A percentile compares a stretch with the other conserved stretches of the same genome.
phyloP scores from a whole-genome alignment of 2,329 filamentous ascomycete genomes.

The Helotiales sp. region DNA sequence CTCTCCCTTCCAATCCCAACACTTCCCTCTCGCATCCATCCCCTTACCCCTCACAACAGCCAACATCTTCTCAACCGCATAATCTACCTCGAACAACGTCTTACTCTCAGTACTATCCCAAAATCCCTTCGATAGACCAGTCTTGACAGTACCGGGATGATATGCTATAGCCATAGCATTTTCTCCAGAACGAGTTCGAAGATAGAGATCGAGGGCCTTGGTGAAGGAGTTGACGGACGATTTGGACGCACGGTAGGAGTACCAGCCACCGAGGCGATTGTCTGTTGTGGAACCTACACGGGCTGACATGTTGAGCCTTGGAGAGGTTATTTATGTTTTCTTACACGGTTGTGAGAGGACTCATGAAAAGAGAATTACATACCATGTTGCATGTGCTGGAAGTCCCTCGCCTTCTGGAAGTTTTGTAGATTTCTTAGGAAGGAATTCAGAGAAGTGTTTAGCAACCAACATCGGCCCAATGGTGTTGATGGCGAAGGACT shows the following conservation, averaged over 20 bases:
- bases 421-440: slow-evolving; percentile 58
- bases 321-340: too few relatives aligned
- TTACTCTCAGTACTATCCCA: slow-evolving; percentile 62
- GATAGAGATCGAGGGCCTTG: slow-evolving; percentile 69
- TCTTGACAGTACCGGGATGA: slow-evolving; percentile 81
- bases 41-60: slow-evolving; percentile 53
- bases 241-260: slow-evolving; percentile 76
- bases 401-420: slow-evolving; percentile 39
- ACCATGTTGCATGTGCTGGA: slow-evolving; percentile 59
- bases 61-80: slow-evolving; percentile 64
- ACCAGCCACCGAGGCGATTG: slow-evolving; percentile 78
- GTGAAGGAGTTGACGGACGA: slow-evolving; percentile 70
- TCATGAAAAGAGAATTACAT: too few relatives aligned
- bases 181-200: slow-evolving; percentile 56
- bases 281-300: slow-evolving; percentile 74
- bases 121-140: slow-evolving; percentile 69
- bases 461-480: slow-evolving; percentile 74
- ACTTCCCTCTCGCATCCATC: slow-evolving; percentile 57
- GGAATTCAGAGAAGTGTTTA: slow-evolving; percentile 71
- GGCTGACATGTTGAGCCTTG: slow-evolving; percentile 74
- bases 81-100: slow-evolving; percentile 67
- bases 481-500: slow-evolving; percentile 72
- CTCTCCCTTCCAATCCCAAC: slow-evolving; percentile 69
- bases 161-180: slow-evolving; percentile 68
- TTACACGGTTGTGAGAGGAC: too few relatives aligned